Evolutionary conservation across 345 rosid species (phyloP).

Genomic region (Psidium guajava): DNA sequence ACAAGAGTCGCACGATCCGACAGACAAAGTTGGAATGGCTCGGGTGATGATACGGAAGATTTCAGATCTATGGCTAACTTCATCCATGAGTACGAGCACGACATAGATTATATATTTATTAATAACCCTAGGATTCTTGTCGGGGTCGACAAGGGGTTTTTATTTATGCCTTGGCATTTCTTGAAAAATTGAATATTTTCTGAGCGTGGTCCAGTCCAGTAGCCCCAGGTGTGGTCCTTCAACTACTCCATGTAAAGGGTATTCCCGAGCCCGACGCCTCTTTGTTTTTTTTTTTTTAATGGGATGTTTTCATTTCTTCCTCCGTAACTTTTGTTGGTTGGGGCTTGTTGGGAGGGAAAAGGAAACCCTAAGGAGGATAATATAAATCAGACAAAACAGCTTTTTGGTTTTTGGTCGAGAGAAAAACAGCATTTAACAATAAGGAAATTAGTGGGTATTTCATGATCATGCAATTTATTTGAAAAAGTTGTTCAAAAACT

Average conservation of each 20-base stretch:
- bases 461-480: no score
- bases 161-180: not conserved
- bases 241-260: not conserved
- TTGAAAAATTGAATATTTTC: not conserved
- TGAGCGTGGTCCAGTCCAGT: not conserved
- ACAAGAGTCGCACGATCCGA: not conserved
- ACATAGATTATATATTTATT: not conserved
- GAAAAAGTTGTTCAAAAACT: no score
- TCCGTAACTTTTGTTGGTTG: not conserved
- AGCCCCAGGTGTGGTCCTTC: not conserved
- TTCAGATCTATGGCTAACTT: not conserved
- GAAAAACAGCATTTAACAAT: no score
- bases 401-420: no score
- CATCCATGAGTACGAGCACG: not conserved
- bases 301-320: not conserved
- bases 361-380: not conserved
- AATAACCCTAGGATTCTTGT: not conserved
- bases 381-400: not conserved
- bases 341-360: not conserved
- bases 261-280: not conserved
- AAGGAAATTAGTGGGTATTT: not conserved
- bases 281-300: not conserved
- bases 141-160: not conserved
- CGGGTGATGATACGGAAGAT: not conserved
- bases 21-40: not conserved